Evolutionary conservation across 2,329 filamentous ascomycete genomes (phyloP), one percentile per base, ranked within the genome.

Genomic region (Neofusicoccum kwambonambiense): DNA sequence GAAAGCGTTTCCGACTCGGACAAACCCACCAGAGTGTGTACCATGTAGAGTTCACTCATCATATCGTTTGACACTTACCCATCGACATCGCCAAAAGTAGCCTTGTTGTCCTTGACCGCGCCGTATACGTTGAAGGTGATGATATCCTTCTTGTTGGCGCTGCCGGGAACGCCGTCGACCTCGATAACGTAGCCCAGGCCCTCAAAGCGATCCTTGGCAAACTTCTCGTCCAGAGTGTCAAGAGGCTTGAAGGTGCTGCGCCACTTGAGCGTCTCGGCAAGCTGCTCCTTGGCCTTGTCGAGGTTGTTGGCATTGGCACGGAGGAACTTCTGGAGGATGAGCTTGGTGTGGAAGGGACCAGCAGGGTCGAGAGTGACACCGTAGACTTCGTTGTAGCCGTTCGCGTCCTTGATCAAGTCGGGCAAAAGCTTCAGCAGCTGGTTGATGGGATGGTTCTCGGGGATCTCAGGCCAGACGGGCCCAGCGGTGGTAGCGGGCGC

Each of bases 111-210:
- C 83, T 95, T 95, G 68, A 93, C 91, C 42, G 87, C 87, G 13
- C 93, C 93, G 74, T 98, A 97, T 73, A 97, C 89, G 77, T 97
- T 97, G 90, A 93, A 97, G 2, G 91, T 95, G 56, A 93, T 89
- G 64, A 97, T 77, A 56, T 84, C 84, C 75, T 89, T 86, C 71
- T 86, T 75, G 60, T 81, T 82, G 64, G 80, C 74, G 58, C 82
- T 83, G 31, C 80, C 81, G 1, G 83, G 82, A 41, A 83, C 82
- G 45, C 81, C 81, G 62, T 83, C 79, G 70, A 95, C 88, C n/a
- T 83, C 83, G 1, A 92, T 92, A 58, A 97, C 86, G 75, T 90
- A 97, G 44, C 93, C 94, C 65, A 97, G 78, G 1, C 89, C 89
- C 7, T 83, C 86, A 71, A 95, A 97, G 79, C 91, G 93, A 65